phyloP scores from a whole-genome alignment of 2,329 filamentous ascomycete genomes.

The Claviceps spartinae region DNA sequence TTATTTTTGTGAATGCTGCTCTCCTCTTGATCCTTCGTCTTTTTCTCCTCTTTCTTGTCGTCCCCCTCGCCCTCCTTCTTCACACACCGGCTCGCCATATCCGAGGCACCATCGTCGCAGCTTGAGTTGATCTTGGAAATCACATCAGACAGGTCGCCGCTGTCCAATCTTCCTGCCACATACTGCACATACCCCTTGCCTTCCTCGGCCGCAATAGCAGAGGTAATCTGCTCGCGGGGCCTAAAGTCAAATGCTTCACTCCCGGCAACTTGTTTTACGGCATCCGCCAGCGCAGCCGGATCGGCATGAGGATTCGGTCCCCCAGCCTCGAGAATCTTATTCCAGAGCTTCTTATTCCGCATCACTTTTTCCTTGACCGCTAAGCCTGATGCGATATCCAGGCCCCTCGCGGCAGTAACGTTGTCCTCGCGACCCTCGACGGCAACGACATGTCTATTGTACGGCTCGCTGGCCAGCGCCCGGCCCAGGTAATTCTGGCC shows the following conservation, averaged over 20 bases:
- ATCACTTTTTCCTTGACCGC: conserved; percentile 58
- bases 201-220: conserved; percentile 40
- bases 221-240: conserved; percentile 32
- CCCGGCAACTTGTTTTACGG: conserved; percentile 21
- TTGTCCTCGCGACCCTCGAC: conserved; percentile 82
- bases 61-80: not conserved
- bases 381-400: conserved; percentile 72
- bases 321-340: conserved; percentile 31
- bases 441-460: conserved; percentile 76
- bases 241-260: conserved; percentile 29
- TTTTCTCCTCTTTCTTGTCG: not conserved
- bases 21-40: conserved; percentile 2
- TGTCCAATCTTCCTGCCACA: conserved; percentile 58
- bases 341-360: conserved; percentile 72
- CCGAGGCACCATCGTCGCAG: conserved; percentile 3
- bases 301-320: conserved; percentile 29
- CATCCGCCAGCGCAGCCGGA: conserved; percentile 19
- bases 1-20: conserved; percentile 15
- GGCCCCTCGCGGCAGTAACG: conserved; percentile 68
- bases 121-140: conserved; percentile 42
- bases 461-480: conserved; percentile 70
- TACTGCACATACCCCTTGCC: conserved; percentile 64
- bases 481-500: conserved; percentile 93
- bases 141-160: conserved; percentile 57
- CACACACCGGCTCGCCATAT: not conserved